Base-by-base conservation (phyloP, 1,284 basidiomycete genomes). In the Rhizopogon hawkerae region DNA sequence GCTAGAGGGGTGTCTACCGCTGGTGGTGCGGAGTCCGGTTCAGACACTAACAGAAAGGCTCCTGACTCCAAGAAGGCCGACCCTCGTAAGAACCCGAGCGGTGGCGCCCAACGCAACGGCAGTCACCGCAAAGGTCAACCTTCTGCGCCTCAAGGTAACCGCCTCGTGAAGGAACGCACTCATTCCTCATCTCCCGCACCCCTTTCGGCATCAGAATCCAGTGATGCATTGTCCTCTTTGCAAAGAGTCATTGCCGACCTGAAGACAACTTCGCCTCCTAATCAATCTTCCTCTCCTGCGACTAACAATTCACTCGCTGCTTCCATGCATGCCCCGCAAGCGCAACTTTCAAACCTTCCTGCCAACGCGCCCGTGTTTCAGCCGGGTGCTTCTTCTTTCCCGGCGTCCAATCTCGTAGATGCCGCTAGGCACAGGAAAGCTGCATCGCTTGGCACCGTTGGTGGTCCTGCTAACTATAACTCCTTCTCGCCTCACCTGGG, bases 231-330 rank as follows among this genome's bases (percentile, higher is more conserved):
- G 53, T 84, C 84, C 52, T 87, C 85, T 33, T 76, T 89, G 52
- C 88, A 90, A 62, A 77, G 85, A 47, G 83, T 90, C 60, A 90
- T 91, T 56, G 84, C 83, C 49, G 89, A 91, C 62, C 71, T 91
- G 56, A 90, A 89, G 74, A 83, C 83, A 21, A 75, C 84, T 5
- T 80, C 84, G 44, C 79, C 76, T 48, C 69, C 73, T 16, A 71
- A 72, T 48, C 71, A 74, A 69, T 56, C 72, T 61, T 59, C 67
- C 60, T 56, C 66, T 5, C 57, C 63, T 36, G 52, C 73, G 41
- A 54, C 69, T 44, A 69, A 58, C 18, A 64, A 66, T 49, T 63
- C 67, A n/a, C 68, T 73, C 52, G 68, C 72, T 55, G 66, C 70
- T 49, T 71, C 74, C 45, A 71, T 75, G 58, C 66, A 74, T 51